Percentiles rank a stretch among this genome's conserved stretches.
phyloP scores from a whole-genome alignment of 768 basidiomycete species.

The Amanita muscaria region DNA sequence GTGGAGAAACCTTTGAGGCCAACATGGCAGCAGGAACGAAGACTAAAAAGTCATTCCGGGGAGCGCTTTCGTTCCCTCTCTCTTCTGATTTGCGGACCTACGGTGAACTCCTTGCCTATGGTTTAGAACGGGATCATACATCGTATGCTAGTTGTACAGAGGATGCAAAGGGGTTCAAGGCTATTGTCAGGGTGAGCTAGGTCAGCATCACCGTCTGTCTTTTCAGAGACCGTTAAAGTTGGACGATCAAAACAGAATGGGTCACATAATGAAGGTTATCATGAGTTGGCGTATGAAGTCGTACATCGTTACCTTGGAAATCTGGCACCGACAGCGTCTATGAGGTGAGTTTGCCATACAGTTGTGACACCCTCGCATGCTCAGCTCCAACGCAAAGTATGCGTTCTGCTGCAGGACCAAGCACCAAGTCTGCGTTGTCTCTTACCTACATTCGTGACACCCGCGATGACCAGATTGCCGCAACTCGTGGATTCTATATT shows the following conservation, averaged over 20 bases:
- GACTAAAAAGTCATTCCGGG: conserved; percentile 77
- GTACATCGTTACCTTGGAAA: conserved; percentile 67
- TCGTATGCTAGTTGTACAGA: conserved; percentile 67
- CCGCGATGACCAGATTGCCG: conserved; percentile 59
- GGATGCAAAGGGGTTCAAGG: conserved; percentile 53
- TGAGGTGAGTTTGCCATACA: conserved; percentile 52
- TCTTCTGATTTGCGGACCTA: conserved; percentile 52
- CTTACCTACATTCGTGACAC: conserved; percentile 73
- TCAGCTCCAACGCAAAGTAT: conserved; percentile 40
- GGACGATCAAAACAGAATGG: conserved; percentile 28
- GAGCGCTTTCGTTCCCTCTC: conserved; percentile 54
- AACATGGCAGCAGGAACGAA: conserved; percentile 80
- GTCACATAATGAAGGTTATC: conserved; percentile 33
- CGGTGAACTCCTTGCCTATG: conserved; percentile 65
- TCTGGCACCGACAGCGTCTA: conserved; percentile 67
- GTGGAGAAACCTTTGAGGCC: conserved; percentile 82
- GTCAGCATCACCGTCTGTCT: conserved; percentile 26
- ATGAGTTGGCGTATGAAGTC: conserved; percentile 82
- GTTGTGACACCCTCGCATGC: background rate
- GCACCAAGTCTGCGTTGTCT: conserved; percentile 74
- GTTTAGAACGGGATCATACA: conserved; percentile 72
- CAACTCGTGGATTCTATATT: conserved; percentile 52
- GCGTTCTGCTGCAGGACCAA: conserved; percentile 73
- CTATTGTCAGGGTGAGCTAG: conserved; percentile 69
- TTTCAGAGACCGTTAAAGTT: conserved; percentile 12